A percentile compares a stretch with the other conserved stretches of the same genome.
These are phyloP conservation scores for Alternaria brassicae DNA, from an alignment of 2,329 filamentous ascomycete genomes.

Conservation along the genomic window DNA sequence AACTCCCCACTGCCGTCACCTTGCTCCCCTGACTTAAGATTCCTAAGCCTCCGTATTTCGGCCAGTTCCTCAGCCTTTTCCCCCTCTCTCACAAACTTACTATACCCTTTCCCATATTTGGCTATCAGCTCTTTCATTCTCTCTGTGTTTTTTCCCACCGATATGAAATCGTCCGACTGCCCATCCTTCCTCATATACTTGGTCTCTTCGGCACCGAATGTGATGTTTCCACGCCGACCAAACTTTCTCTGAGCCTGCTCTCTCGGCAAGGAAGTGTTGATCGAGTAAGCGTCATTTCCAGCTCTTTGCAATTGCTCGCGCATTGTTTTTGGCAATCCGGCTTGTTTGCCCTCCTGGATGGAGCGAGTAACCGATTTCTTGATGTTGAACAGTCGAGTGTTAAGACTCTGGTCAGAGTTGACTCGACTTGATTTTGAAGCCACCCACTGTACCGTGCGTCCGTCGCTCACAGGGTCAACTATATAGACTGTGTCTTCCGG, in stretches of 20 bases:
- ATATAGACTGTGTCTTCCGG: slow-evolving; percentile 28
- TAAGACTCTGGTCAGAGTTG: neutral
- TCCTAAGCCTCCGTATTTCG: no score
- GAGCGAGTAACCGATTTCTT: slow-evolving; percentile 18
- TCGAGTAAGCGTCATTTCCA: slow-evolving; percentile 10
- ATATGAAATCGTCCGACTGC: neutral
- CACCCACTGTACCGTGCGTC: slow-evolving; percentile 36
- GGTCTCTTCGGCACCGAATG: slow-evolving; percentile 8
- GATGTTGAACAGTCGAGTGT: slow-evolving; percentile 20
- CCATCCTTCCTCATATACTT: slow-evolving; percentile 3
- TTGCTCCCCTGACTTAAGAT: no score
- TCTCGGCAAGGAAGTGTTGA: slow-evolving; percentile 13
- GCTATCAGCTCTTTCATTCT: neutral
- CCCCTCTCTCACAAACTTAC: no score
- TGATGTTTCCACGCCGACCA: neutral
- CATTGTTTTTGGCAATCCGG: slow-evolving; percentile 19
- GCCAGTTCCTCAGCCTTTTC: no score
- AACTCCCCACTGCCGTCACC: no score
- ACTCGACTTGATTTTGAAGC: slow-evolving; percentile 1
- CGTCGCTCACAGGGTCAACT: slow-evolving; percentile 34
- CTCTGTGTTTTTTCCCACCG: no score
- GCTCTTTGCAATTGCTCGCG: slow-evolving; percentile 8
- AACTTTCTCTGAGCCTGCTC: slow-evolving; percentile 2
- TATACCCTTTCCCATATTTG: neutral
- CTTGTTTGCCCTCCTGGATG: slow-evolving; percentile 15